A percentile compares a stretch with the other conserved stretches of the same genome.
Conservation (phyloP, 805 yeast species). For the Hanseniaspora lindneri region DNA sequence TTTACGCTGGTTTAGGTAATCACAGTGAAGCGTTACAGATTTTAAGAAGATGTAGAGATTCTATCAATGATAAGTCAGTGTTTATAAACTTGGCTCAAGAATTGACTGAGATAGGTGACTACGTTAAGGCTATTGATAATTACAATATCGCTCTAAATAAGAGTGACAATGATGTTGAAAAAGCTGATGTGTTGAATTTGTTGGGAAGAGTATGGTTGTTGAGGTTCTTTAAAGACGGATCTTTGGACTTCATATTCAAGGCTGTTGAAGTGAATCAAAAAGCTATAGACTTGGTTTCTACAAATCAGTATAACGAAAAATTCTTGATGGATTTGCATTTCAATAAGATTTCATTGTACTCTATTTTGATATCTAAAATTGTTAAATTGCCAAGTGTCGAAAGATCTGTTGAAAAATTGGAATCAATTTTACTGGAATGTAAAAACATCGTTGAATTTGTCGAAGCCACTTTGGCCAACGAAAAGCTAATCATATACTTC, state of each 20-base stretch:
- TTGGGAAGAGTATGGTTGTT: slow-evolving; percentile 83
- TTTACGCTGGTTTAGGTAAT: slow-evolving; percentile 75
- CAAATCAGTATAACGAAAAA: slow-evolving; percentile 27
- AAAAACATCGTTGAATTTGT: slow-evolving; percentile 50
- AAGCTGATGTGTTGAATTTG: slow-evolving; percentile 53
- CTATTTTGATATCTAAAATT: slow-evolving; percentile 75
- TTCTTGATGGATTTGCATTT: slow-evolving; percentile 44
- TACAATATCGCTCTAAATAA: slow-evolving; percentile 69
- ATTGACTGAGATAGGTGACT: slow-evolving; percentile 68
- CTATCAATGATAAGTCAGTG: slow-evolving; percentile 71
- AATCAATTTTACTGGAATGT: slow-evolving; percentile 43
- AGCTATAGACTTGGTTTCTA: slow-evolving; percentile 34
- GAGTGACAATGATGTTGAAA: slow-evolving; percentile 48
- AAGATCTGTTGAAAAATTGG: slow-evolving; percentile 53
- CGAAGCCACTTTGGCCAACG: slow-evolving; percentile 45
- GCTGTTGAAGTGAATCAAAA: slow-evolving; percentile 52
- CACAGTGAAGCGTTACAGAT: slow-evolving; percentile 69
- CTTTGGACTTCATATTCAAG: slow-evolving; percentile 44
- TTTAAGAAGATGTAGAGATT: slow-evolving; percentile 78
- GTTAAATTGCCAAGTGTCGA: slow-evolving; percentile 48
- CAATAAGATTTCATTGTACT: slow-evolving; percentile 73
- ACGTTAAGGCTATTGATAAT: slow-evolving; percentile 72
- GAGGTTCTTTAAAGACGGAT: slow-evolving; percentile 60
- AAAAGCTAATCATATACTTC: slow-evolving; percentile 25
- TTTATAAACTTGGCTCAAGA: slow-evolving; percentile 84